Evolutionary conservation across 2,329 filamentous ascomycete genomes (phyloP), one percentile per base, ranked within the genome.

Genomic region (Fusarium nanum): DNA sequence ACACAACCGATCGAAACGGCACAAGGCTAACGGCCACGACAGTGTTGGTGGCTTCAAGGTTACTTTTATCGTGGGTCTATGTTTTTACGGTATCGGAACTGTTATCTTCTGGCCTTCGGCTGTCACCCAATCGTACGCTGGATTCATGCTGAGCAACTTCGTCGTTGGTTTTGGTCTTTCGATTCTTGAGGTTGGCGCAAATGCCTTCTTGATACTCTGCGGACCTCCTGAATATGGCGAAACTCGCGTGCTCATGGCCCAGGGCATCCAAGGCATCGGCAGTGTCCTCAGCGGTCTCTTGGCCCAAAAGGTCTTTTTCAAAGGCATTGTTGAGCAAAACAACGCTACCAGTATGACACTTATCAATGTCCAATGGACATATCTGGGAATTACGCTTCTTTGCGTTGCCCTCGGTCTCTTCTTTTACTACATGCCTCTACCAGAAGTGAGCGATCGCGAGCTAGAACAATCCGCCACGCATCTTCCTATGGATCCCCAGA

Each of bases 101-200:
- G 88, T 95, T 68, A 93, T 94, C 81, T 94, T 95, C 81, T 96
- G 92, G 93, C 93, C 93, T 0, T 91, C 90, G 3, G 91, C 91
- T 10, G 88, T 94, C 12, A 86, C 93, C 63, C 85, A 86, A 46
- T 93, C 91, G 3, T 96, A 92, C 71, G 87, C 89, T 18, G 93
- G 93, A 3, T 96, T 95, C 79, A 89, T 93, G 79, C 87, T 92
- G 50, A 89, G 86, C 72, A 89, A 85, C 69, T 89, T 95, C 73
- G 89, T 95, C 28, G 91, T 94, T 56, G 93, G 92, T 1, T 92
- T 91, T 66, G 93, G 92, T 3, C 83, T 96, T 3, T 89, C 89
- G 2, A 89, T 93, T 0, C 86, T 96, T 25, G 93, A 97, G 76
- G 94, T 92, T 1, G 91, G 90, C 4, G 93, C 93, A 48, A 95